Percentiles rank a stretch among this genome's conserved stretches.
Evolutionary conservation across 805 yeast genomes (phyloP).

Genomic region (Debaryomyces maramus): DNA sequence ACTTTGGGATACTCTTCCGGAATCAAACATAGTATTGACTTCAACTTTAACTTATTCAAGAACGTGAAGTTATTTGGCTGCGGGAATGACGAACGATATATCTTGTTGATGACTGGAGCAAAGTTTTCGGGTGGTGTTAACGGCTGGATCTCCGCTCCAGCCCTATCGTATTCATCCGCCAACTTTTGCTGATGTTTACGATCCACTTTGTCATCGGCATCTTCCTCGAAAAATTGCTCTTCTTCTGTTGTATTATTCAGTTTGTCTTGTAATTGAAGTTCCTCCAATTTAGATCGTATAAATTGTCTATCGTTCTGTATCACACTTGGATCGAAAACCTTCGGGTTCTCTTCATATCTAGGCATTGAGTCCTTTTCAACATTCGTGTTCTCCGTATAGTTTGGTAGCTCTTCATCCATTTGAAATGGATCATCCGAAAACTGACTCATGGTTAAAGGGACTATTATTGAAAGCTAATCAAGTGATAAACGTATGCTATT

Average conservation of each 20-base stretch:
- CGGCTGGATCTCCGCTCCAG: constrained; percentile 19
- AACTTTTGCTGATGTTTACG: constrained; percentile 19
- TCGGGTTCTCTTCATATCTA: constrained; percentile 9
- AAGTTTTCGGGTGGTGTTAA: constrained; percentile 86
- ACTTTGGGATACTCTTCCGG: constrained; percentile 90
- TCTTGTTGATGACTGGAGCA: constrained; percentile 68
- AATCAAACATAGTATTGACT: constrained; percentile 76
- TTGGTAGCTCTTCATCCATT: constrained; percentile 43
- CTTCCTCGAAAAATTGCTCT: constrained; percentile 35
- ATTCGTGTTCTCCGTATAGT: constrained; percentile 1
- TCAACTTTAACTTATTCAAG: constrained; percentile 59
- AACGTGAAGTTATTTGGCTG: constrained; percentile 78
- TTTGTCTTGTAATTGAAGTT: constrained; percentile 26
- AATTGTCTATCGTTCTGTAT: constrained; percentile 16
- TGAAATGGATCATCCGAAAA: constrained; percentile 42
- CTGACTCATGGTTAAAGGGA: constrained; percentile 23
- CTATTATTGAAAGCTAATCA: too few species aligned
- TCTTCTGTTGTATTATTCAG: constrained; percentile 24
- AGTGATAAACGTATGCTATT: too few species aligned
- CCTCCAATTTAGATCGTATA: constrained; percentile 36
- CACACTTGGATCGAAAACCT: constrained; percentile 8
- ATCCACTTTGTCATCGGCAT: constrained; percentile 42
- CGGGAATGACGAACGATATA: constrained; percentile 90
- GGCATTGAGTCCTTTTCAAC: constrained; percentile 14
- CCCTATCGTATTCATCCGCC: constrained; percentile 5